These are phyloP conservation scores for Crithidia expoeki DNA, from an alignment of 208 protist species.

Conservation along the genomic window DNA sequence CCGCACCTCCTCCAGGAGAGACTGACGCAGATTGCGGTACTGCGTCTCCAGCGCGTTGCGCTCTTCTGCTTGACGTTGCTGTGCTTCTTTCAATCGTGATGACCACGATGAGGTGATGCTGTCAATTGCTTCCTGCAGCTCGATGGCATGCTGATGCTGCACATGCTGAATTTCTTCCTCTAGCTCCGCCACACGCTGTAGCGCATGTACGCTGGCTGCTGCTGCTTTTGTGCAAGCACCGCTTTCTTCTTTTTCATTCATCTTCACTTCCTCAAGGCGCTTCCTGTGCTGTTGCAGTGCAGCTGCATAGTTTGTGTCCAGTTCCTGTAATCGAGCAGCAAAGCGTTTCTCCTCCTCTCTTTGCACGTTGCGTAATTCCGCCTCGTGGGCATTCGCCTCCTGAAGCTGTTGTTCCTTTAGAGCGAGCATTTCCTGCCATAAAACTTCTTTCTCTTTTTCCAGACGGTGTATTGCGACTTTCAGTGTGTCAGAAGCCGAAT, in stretches of 20 bases:
- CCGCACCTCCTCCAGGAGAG: slow-evolving; percentile 28
- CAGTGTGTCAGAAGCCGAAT: slow-evolving; percentile 26
- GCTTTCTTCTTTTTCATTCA: neutral
- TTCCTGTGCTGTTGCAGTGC: slow-evolving; percentile 22
- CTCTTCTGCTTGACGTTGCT: slow-evolving; percentile 14
- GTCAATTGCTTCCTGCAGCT: slow-evolving; percentile 21
- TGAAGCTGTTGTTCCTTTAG: slow-evolving; percentile 9
- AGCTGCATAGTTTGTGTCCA: slow-evolving; percentile 15
- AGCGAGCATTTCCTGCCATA: slow-evolving; percentile 1
- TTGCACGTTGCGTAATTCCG: slow-evolving; percentile 2
- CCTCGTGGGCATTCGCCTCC: slow-evolving; percentile 20
- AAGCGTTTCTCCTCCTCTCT: slow-evolving; percentile 6
- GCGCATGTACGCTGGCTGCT: neutral
- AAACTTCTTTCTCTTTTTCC: slow-evolving; percentile 16
- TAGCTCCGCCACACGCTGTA: slow-evolving; percentile 23
- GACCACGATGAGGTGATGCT: slow-evolving; percentile 15
- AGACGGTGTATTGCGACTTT: slow-evolving; percentile 26
- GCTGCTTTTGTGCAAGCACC: neutral
- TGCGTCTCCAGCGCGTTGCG: slow-evolving; percentile 25
- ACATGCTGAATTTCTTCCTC: slow-evolving; percentile 31
- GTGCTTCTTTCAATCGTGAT: slow-evolving; percentile 7
- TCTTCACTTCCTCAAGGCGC: neutral
- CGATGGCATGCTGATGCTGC: slow-evolving; percentile 11
- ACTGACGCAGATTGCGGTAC: slow-evolving; percentile 23
- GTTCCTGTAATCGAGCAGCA: slow-evolving; percentile 5